Base-by-base conservation (phyloP, 768 basidiomycete genomes). In the Cyathus striatus region DNA sequence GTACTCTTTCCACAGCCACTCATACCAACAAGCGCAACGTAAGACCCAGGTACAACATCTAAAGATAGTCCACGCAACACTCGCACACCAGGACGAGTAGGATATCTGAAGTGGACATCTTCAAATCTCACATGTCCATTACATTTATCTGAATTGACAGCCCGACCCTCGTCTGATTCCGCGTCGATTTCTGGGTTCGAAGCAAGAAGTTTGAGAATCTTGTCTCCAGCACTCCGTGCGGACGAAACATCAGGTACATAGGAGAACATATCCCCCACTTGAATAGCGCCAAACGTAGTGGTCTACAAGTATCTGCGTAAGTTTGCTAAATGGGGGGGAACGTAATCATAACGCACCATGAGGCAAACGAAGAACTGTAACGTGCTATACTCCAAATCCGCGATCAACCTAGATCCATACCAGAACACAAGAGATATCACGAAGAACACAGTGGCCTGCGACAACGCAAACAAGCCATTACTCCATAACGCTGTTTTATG, bases 231-330 rank as follows among this genome's bases (percentile, higher is more conserved):
- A 21, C 83, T 73, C 51, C 82, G 81, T 17, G 93, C 92, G 1
- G 87, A 86, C 1, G 87, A 90, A 41, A 90, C 73, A 58, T 95
- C 92, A 32, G 93, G 91, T 1, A 94, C 91, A 55, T 90, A 88
- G 5, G 77, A 71, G 61, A 89, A 89, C 30, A 87, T 76, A 49
- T 85, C 89, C 41, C 90, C 90, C 35, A 90, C 92, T 66, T 94
- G 90, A 42, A 92, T 88, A 13, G 89, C 76, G 35, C 85, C 79
- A 55, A 90, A 90, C 3, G 38, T 40, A 7, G 38, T 40, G 24
- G 20, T 40, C 38, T 40, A 23, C 9, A 21, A 13, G 12, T 13
- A 40, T 10, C 14, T 7, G 23, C 13, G 24, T 22, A 7, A 13
- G 2, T n/a, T 13, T 10, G n/a, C 21, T 13, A 9, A 12, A 12